phyloP scores from a whole-genome alignment of 495 filamentous ascomycete genomes.

The Cercophora sp. region DNA sequence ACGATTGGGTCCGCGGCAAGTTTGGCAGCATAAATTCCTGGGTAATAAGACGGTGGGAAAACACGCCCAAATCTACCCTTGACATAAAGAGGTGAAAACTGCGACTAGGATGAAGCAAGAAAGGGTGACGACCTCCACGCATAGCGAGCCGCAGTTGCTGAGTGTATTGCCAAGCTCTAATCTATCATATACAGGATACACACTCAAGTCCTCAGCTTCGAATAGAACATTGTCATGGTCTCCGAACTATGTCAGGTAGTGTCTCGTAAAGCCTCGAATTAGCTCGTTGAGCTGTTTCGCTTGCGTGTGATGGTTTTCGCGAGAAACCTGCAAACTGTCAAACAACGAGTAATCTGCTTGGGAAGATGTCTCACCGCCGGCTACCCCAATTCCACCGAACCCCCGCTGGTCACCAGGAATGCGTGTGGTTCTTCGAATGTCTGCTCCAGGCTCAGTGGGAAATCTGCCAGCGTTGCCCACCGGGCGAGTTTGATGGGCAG shows the following conservation, averaged over 20 bases:
- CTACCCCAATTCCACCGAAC: neutral
- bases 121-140: too few relatives aligned
- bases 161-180: too few relatives aligned
- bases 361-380: constrained; percentile 1
- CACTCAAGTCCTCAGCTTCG: too few relatives aligned
- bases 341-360: too few relatives aligned
- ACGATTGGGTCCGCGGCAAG: too few relatives aligned
- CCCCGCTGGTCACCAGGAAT: constrained; percentile 3
- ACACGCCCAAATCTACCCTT: too few relatives aligned
- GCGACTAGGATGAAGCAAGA: too few relatives aligned
- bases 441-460: neutral
- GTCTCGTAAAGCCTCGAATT: constrained; percentile 1
- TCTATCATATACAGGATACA: too few relatives aligned
- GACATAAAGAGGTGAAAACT: too few relatives aligned
- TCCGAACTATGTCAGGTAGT: constrained; percentile 6
- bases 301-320: neutral
- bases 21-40: too few relatives aligned
- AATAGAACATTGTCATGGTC: neutral
- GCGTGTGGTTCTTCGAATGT: neutral
- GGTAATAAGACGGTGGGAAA: too few relatives aligned
- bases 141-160: too few relatives aligned
- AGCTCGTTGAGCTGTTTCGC: neutral
- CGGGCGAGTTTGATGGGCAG: neutral
- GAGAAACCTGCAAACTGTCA: neutral
- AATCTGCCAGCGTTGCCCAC: neutral